Percentiles rank a stretch among this genome's conserved stretches.
phyloP scores from a whole-genome alignment of 345 rosid genomes.

The Mercurialis annua region DNA sequence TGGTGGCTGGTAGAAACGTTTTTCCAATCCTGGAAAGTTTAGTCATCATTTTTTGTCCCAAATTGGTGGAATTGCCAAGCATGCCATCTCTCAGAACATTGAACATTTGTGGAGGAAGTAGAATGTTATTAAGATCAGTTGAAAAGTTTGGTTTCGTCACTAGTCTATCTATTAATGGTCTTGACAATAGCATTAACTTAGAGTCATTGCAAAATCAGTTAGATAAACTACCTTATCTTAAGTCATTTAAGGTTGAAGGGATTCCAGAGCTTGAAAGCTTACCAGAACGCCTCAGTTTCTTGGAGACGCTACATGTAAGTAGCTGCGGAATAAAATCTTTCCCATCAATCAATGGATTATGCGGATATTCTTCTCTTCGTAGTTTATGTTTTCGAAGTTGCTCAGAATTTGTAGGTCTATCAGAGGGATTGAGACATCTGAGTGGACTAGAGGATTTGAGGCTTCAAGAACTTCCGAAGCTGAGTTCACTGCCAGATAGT shows the following conservation, averaged over 20 bases:
- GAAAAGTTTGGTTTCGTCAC: not conserved
- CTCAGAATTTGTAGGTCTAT: not conserved
- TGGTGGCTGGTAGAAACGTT: not conserved
- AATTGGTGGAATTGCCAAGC: too few species aligned
- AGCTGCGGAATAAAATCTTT: not conserved
- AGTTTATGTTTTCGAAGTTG: not conserved
- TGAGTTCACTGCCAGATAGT: not conserved
- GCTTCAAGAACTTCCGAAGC: not conserved
- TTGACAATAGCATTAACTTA: too few species aligned
- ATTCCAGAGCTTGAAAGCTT: conserved; percentile 1
- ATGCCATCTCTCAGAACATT: not conserved
- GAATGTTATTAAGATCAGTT: not conserved
- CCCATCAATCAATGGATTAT: not conserved
- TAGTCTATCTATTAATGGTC: too few species aligned
- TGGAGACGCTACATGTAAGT: not conserved
- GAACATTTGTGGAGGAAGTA: not conserved
- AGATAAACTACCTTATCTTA: conserved; percentile 12
- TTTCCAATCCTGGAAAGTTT: not conserved
- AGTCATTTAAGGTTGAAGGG: not conserved
- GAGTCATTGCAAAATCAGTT: conserved; percentile 4
- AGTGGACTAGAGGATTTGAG: not conserved
- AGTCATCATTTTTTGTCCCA: too few species aligned
- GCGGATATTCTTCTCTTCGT: conserved; percentile 7
- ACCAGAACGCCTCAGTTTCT: conserved; percentile 5
- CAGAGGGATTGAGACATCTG: not conserved